Conservation (phyloP, 1,139 yeast genomes). For the Yamadazyma dendronema region DNA sequence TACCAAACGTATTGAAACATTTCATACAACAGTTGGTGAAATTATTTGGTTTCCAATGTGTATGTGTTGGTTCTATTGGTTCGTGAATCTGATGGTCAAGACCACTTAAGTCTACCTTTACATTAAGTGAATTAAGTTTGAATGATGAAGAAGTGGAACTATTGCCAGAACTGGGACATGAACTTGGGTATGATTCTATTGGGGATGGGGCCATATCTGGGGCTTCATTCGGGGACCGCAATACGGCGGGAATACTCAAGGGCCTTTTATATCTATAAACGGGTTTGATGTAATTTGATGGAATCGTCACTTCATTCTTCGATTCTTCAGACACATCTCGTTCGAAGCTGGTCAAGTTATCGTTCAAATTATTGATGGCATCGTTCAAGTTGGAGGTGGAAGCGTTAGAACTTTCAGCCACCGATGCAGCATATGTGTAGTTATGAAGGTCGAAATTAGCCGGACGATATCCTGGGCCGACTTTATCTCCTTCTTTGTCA, state of each 20-base stretch:
- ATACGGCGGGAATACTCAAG: constrained; percentile 41
- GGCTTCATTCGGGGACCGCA: constrained; percentile 24
- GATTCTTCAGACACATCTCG: constrained; percentile 6
- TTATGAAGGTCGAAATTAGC: constrained; percentile 40
- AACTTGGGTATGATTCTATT: background rate
- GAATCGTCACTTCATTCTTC: constrained; percentile 7
- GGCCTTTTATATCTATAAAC: constrained; percentile 42
- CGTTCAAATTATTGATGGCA: constrained; percentile 27
- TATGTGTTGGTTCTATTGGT: constrained; percentile 35
- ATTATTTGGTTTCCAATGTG: constrained; percentile 43
- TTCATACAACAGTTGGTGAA: constrained; percentile 41
- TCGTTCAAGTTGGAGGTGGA: constrained; percentile 12
- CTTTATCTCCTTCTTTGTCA: background rate
- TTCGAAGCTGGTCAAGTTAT: constrained; percentile 21
- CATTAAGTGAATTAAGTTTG: background rate
- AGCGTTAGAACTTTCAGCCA: constrained; percentile 4
- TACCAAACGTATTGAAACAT: constrained; percentile 38
- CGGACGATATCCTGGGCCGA: constrained; percentile 35
- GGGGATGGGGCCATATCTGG: background rate
- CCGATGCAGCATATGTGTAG: constrained; percentile 14
- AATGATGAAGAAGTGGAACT: constrained; percentile 1
- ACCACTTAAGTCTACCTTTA: background rate
- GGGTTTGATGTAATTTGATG: constrained; percentile 15
- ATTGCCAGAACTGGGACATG: too few species aligned
- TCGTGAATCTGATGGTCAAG: constrained; percentile 4